These are phyloP conservation scores for Neurospora crassa DNA, from an alignment of 2,329 filamentous ascomycete species.

Conservation along the genomic window DNA sequence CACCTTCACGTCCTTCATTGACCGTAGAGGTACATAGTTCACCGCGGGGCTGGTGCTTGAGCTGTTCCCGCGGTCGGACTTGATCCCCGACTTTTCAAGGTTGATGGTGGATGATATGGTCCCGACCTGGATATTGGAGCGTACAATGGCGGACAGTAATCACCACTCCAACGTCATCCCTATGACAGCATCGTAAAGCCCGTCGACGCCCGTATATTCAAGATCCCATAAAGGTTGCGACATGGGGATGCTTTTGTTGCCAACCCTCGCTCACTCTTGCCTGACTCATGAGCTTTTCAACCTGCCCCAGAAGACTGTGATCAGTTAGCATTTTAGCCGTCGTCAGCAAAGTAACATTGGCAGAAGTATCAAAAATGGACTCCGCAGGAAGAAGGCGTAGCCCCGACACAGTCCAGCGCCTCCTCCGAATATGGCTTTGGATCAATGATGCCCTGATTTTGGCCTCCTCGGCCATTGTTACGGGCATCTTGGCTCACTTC, in stretches of 20 bases:
- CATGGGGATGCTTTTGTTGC: not conserved
- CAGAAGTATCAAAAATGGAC: conserved; percentile 5
- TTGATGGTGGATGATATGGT: not conserved
- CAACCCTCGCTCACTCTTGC: not conserved
- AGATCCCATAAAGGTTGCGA: not conserved
- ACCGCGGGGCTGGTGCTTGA: too few relatives aligned
- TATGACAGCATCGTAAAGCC: not conserved
- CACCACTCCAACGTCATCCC: not conserved
- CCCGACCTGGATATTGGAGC: not conserved
- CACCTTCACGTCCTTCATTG: not conserved
- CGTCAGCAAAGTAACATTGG: not conserved
- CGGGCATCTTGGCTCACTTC: conserved; percentile 15
- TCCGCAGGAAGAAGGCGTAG: conserved; percentile 1
- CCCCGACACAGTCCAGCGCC: conserved; percentile 3
- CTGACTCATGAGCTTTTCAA: not conserved
- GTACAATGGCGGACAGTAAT: not conserved
- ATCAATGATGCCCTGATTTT: conserved; percentile 15
- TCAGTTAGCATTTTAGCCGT: not conserved
- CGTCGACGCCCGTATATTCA: not conserved
- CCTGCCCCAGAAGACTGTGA: not conserved
- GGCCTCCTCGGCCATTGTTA: conserved; percentile 14
- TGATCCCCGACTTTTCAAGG: not conserved
- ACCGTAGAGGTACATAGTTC: too few relatives aligned
- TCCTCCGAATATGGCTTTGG: conserved; percentile 9
- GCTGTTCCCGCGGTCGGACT: not conserved